These are phyloP conservation scores for Pisolithus orientalis DNA, from an alignment of 768 basidiomycete species.

Conservation along the genomic window DNA sequence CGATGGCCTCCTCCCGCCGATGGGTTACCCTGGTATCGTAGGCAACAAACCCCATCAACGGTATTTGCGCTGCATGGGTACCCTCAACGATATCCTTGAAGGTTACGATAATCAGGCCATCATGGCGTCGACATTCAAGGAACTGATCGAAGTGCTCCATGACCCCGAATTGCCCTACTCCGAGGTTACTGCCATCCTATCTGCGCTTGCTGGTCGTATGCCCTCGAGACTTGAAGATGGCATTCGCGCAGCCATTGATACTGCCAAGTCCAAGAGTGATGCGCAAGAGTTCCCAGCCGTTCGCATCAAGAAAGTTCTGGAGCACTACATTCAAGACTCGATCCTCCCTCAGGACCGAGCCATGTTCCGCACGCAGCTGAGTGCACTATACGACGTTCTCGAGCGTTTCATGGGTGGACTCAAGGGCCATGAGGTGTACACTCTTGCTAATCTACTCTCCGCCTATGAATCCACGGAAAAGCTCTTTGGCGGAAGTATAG, in stretches of 20 bases:
- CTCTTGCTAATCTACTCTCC: conserved; percentile 69
- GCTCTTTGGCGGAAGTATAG: conserved; percentile 90
- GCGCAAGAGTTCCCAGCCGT: conserved; percentile 83
- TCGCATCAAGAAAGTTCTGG: conserved; percentile 80
- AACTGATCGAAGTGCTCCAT: conserved; percentile 75
- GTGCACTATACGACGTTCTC: conserved; percentile 64
- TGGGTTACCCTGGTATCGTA: conserved; percentile 80
- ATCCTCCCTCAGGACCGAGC: conserved; percentile 74
- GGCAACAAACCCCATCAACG: conserved; percentile 91
- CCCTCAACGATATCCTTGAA: conserved; percentile 87
- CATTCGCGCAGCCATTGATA: conserved; percentile 73
- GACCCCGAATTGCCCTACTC: conserved; percentile 86
- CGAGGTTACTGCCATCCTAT: conserved; percentile 76
- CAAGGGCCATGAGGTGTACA: conserved; percentile 79
- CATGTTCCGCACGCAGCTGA: conserved; percentile 71
- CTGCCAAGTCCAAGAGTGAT: conserved; percentile 66
- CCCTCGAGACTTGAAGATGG: conserved; percentile 86
- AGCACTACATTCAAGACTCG: conserved; percentile 77
- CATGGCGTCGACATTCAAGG: conserved; percentile 82
- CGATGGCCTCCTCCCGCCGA: conserved; percentile 83
- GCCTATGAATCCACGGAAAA: conserved; percentile 85
- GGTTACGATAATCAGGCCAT: conserved; percentile 95
- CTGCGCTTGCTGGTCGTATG: conserved; percentile 88
- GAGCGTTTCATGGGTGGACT: conserved; percentile 77
- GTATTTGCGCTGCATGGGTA: conserved; percentile 62